Evolutionary conservation across 306 rosid genomes (phyloP).

Genomic region (Castanopsis chinensis): DNA sequence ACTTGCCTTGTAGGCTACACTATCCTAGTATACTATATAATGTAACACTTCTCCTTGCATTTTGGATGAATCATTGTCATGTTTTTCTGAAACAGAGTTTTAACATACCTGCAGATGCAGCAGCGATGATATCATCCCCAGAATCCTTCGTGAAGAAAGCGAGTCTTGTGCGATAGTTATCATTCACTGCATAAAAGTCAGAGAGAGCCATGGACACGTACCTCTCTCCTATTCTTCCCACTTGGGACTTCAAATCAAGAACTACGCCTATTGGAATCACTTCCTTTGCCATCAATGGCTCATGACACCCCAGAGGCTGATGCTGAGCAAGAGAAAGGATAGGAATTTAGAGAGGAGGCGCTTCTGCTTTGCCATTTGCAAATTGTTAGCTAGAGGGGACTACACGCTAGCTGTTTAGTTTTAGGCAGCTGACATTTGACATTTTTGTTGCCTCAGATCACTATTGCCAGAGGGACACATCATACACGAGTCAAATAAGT

Average conservation of each 20-base stretch:
- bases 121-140: constrained; percentile 7
- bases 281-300: constrained; percentile 5
- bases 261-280: constrained; percentile 25
- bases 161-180: constrained; percentile 17
- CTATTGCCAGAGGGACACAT: no score
- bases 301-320: neutral
- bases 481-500: no score
- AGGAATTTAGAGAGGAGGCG: neutral
- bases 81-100: no score
- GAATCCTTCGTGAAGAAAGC: neutral
- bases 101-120: constrained; percentile 32
- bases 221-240: constrained; percentile 10
- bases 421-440: no score
- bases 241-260: constrained; percentile 14
- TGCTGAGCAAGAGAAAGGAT: neutral
- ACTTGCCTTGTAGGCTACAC: no score
- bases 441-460: no score
- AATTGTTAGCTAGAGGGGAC: no score
- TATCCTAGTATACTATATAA: no score
- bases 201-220: constrained; percentile 20
- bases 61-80: no score
- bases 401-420: no score
- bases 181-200: constrained; percentile 21
- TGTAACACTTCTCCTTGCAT: no score
- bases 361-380: neutral